Percentiles rank a stretch among this genome's conserved stretches.
Conservation (phyloP, 768 basidiomycete species). For the Trametes punicea region DNA sequence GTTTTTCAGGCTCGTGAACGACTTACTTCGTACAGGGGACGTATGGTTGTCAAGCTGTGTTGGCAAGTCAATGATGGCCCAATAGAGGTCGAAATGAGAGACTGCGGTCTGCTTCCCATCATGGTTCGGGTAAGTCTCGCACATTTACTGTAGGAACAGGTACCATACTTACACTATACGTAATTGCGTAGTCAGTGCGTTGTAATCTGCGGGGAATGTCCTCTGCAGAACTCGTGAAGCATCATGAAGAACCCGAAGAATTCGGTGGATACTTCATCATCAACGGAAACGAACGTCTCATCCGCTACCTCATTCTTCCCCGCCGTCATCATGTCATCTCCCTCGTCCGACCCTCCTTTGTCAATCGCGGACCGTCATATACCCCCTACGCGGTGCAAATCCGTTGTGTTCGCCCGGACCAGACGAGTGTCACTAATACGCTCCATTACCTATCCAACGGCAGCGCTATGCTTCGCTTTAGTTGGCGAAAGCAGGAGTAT, state of each 20-base stretch:
- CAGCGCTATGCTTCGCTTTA: constrained; percentile 94
- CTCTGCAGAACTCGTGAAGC: constrained; percentile 80
- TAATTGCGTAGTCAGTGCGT: constrained; percentile 66
- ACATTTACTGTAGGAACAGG: background rate
- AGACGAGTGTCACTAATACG: constrained; percentile 90
- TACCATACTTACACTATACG: background rate
- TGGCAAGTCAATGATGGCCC: constrained; percentile 72
- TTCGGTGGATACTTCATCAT: constrained; percentile 99
- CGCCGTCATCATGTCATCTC: constrained; percentile 95
- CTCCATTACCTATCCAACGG: constrained; percentile 98
- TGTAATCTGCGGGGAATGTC: constrained; percentile 89
- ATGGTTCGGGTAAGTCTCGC: constrained; percentile 86
- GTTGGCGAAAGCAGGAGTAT: constrained; percentile 97
- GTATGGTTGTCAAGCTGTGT: constrained; percentile 81
- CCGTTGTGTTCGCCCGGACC: constrained; percentile 90
- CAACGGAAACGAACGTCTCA: constrained; percentile 98
- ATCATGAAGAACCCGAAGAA: constrained; percentile 96
- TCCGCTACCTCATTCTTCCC: constrained; percentile 95
- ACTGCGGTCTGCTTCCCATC: constrained; percentile 91
- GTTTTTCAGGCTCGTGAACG: constrained; percentile 81
- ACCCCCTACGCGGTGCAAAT: constrained; percentile 94
- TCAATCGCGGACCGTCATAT: constrained; percentile 92
- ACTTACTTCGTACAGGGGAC: constrained; percentile 85
- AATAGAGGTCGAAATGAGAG: constrained; percentile 65
- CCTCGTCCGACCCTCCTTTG: constrained; percentile 86